phyloP scores from a whole-genome alignment of 139 green algal genomes.

The Spirogloea muscicola region DNA sequence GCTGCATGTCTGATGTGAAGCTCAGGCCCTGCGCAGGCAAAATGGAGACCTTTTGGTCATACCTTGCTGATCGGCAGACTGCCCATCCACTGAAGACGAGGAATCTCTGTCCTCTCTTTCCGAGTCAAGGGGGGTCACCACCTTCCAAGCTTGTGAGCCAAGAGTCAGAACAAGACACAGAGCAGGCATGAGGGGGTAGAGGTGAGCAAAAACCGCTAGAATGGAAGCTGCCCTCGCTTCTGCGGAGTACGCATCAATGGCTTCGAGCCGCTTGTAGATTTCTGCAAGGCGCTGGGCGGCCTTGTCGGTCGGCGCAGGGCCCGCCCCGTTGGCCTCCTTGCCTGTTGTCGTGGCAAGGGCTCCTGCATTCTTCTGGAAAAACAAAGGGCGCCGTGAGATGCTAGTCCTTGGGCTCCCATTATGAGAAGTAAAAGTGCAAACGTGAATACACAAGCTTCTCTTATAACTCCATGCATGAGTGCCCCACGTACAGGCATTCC shows the following conservation, averaged over 20 bases:
- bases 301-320: not conserved
- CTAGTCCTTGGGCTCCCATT: too few species aligned
- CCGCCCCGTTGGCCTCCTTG: slow-evolving; percentile 2
- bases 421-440: too few species aligned
- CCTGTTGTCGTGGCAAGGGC: not conserved
- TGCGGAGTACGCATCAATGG: slow-evolving; percentile 55
- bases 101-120: slow-evolving; percentile 33
- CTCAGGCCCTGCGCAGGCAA: slow-evolving; percentile 35
- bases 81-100: not conserved
- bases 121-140: slow-evolving; percentile 24
- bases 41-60: too few species aligned
- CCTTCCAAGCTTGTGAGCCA: not conserved
- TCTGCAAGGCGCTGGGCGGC: slow-evolving; percentile 19
- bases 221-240: slow-evolving; percentile 50
- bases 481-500: too few species aligned
- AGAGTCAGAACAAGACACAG: too few species aligned
- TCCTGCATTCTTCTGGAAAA: too few species aligned
- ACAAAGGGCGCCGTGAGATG: too few species aligned
- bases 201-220: too few species aligned
- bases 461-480: too few species aligned
- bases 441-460: too few species aligned
- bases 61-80: too few species aligned
- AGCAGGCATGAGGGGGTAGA: too few species aligned
- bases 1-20: slow-evolving; percentile 35
- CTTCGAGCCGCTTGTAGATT: slow-evolving; percentile 59